Conservation (phyloP, 257 asterid genomes). For the Cynanchum wilfordii region DNA sequence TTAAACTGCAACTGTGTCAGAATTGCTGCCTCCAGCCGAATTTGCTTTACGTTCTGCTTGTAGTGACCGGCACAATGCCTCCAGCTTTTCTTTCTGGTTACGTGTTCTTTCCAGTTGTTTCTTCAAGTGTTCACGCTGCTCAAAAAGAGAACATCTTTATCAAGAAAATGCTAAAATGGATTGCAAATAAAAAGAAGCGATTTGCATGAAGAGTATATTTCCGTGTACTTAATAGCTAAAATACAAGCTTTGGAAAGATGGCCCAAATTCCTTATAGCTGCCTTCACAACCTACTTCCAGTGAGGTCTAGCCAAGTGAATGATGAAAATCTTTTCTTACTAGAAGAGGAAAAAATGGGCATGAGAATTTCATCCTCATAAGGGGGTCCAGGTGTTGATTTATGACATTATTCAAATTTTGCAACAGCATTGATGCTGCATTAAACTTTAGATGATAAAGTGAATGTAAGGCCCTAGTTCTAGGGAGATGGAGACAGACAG, state of each 20-base stretch:
- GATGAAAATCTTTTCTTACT: not conserved
- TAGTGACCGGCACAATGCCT: constrained; percentile 86
- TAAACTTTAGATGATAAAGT: not conserved
- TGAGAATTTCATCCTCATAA: not conserved
- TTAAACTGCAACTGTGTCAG: constrained; percentile 38
- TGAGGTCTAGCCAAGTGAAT: not conserved
- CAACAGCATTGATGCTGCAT: not conserved
- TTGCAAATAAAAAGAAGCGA: not conserved
- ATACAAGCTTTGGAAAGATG: not conserved
- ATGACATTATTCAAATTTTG: not conserved
- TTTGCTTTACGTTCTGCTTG: constrained; percentile 83
- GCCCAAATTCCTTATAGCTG: not conserved
- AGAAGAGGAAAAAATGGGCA: too few species aligned
- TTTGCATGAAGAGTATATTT: not conserved
- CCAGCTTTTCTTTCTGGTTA: constrained; percentile 86
- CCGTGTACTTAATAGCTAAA: not conserved
- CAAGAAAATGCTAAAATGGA: not conserved
- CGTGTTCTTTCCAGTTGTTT: constrained; percentile 83
- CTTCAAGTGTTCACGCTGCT: constrained; percentile 84
- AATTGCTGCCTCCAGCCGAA: constrained; percentile 32
- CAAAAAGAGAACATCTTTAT: not conserved
- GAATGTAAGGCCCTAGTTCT: not conserved
- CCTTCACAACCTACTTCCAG: not conserved
- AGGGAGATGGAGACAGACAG: not conserved
- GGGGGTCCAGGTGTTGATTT: not conserved